Evolutionary conservation across 495 filamentous ascomycete species (phyloP).

Genomic region (Penicillium maclennaniae): DNA sequence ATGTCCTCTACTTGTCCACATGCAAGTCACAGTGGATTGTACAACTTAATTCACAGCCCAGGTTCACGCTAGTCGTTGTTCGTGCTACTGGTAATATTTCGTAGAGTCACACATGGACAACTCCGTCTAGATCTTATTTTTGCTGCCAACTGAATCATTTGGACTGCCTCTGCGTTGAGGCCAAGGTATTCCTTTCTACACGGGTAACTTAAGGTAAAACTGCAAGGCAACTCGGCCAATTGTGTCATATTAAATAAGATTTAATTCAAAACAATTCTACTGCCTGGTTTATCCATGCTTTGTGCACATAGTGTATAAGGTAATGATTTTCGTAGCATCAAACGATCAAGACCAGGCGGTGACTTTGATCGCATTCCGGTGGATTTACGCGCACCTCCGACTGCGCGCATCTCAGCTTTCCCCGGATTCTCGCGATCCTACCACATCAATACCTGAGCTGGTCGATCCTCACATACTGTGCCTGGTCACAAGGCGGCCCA

Average conservation of each 20-base stretch:
- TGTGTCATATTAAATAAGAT: too few species aligned
- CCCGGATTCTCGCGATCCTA: conserved; percentile 20
- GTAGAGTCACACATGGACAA: background rate
- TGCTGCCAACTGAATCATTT: background rate
- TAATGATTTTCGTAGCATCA: too few species aligned
- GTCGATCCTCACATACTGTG: background rate
- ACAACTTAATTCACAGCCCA: background rate
- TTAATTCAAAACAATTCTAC: background rate
- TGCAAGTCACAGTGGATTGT: background rate
- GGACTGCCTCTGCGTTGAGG: conserved; percentile 4
- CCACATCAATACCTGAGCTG: background rate
- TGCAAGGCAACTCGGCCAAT: background rate
- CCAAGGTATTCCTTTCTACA: conserved; percentile 6
- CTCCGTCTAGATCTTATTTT: background rate
- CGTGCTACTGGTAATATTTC: too few species aligned
- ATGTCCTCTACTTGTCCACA: conserved; percentile 1
- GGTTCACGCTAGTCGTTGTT: background rate
- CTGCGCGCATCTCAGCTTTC: conserved; percentile 17
- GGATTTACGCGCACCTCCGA: conserved; percentile 6
- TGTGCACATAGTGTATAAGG: too few species aligned
- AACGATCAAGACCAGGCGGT: background rate
- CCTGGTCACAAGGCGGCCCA: conserved; percentile 10
- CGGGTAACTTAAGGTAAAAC: too few species aligned
- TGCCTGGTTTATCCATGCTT: too few species aligned
- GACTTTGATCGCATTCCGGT: background rate